Percentiles rank a stretch among this genome's conserved stretches.
Conservation (phyloP, 805 yeast genomes). For the Candida patagonica region DNA sequence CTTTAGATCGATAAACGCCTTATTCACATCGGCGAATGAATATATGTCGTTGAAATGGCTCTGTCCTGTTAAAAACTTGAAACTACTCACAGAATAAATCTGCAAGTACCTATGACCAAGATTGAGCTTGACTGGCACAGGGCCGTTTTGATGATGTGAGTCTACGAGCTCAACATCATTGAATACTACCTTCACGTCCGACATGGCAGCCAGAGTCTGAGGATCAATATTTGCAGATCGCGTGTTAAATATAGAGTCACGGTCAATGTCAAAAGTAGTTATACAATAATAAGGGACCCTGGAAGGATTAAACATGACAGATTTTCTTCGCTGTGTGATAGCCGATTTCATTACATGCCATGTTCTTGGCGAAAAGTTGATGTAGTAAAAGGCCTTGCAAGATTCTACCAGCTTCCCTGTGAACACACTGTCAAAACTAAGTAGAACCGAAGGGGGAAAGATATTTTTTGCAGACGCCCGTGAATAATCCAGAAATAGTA, state of each 20-base stretch:
- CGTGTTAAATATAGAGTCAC: constrained; percentile 26
- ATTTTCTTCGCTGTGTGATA: constrained; percentile 15
- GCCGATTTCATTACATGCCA: constrained; percentile 20
- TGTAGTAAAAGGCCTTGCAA: constrained; percentile 45
- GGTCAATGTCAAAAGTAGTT: constrained; percentile 39
- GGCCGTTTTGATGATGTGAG: constrained; percentile 29
- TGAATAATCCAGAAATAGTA: constrained; percentile 61
- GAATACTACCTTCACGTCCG: constrained; percentile 13
- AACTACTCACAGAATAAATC: constrained; percentile 24
- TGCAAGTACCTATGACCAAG: constrained; percentile 66
- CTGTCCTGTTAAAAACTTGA: constrained; percentile 14
- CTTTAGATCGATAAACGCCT: constrained; percentile 36
- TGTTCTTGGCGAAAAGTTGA: constrained; percentile 30
- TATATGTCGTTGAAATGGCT: constrained; percentile 32
- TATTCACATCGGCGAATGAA: constrained; percentile 32
- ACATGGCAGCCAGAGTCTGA: constrained; percentile 32
- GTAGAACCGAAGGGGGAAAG: constrained; percentile 26
- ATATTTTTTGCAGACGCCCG: constrained; percentile 34
- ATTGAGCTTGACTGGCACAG: constrained; percentile 51
- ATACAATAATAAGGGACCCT: constrained; percentile 32
- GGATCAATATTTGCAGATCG: constrained; percentile 33
- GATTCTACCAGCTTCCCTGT: constrained; percentile 45
- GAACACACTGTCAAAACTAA: constrained; percentile 32
- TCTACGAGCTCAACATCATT: constrained; percentile 6
- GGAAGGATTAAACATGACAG: constrained; percentile 19